phyloP scores from a whole-genome alignment of 2,329 filamentous ascomycete species.

The Verticillium dahliae region DNA sequence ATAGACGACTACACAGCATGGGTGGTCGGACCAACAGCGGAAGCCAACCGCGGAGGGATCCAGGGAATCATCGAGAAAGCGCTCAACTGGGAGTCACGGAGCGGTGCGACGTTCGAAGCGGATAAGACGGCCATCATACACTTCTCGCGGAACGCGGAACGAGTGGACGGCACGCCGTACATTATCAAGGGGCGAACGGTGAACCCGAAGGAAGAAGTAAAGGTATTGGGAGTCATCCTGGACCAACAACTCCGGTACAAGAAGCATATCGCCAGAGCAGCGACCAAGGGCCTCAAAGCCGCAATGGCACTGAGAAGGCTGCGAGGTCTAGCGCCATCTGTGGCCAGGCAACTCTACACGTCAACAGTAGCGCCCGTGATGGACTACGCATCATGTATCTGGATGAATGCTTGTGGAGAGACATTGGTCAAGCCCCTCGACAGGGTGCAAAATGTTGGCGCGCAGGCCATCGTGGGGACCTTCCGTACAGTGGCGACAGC shows the following conservation, averaged over 20 bases:
- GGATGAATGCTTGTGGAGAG: background rate
- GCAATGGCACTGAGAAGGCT: conserved; percentile 8
- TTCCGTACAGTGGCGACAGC: background rate
- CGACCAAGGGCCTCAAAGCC: conserved; percentile 9
- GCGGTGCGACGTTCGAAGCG: conserved; percentile 16
- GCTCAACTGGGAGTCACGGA: conserved; percentile 14
- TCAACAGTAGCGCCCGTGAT: conserved; percentile 14
- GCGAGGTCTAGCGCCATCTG: conserved; percentile 9
- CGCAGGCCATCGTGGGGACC: conserved; percentile 2
- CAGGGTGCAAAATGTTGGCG: conserved; percentile 1
- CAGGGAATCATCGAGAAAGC: conserved; percentile 15
- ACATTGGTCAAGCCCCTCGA: background rate
- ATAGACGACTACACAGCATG: background rate
- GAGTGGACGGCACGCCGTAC: background rate
- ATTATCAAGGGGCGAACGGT: background rate
- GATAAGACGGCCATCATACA: conserved; percentile 17
- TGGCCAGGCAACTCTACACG: conserved; percentile 15
- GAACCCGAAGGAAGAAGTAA: background rate
- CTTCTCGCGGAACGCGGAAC: background rate
- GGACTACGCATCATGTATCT: conserved; percentile 17
- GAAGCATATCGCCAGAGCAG: conserved; percentile 5
- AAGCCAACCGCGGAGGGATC: conserved; percentile 11
- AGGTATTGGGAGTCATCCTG: conserved; percentile 13
- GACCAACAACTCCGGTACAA: conserved; percentile 10
- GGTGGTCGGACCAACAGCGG: background rate